Conservation (phyloP, 768 basidiomycete genomes). For the Lactarius hengduanensis region DNA sequence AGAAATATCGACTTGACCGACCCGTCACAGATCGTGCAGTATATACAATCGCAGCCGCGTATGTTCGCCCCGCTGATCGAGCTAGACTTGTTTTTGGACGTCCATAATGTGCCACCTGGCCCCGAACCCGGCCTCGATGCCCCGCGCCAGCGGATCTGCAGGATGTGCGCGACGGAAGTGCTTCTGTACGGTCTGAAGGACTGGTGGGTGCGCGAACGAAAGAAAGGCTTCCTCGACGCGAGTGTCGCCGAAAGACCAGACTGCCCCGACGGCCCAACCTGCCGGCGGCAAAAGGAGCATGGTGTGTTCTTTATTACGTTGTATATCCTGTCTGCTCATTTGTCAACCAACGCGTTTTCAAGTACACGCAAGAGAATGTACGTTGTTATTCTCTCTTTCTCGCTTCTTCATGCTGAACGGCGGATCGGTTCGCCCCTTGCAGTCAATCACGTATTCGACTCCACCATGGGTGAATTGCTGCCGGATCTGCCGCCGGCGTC, state of each 20-base stretch:
- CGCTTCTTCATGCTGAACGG: conserved; percentile 2
- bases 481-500: not conserved
- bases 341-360: not conserved
- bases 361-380: conserved; percentile 80
- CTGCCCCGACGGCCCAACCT: conserved; percentile 61
- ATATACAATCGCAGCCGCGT: conserved; percentile 58
- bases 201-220: conserved; percentile 82
- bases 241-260: conserved; percentile 59
- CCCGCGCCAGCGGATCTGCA: conserved; percentile 62
- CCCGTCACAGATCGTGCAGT: conserved; percentile 52
- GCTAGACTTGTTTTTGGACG: conserved; percentile 65
- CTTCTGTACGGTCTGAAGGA: conserved; percentile 72
- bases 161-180: conserved; percentile 72
- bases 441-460: conserved; percentile 39
- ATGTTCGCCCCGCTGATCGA: conserved; percentile 69
- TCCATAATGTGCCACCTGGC: conserved; percentile 57
- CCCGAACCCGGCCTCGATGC: conserved; percentile 55
- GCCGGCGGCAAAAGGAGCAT: conserved; percentile 61
- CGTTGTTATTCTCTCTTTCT: conserved; percentile 31
- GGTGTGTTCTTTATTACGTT: conserved; percentile 43
- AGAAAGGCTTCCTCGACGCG: conserved; percentile 62
- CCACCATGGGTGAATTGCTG: conserved; percentile 8
- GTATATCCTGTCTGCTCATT: not conserved
- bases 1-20: not conserved
- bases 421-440: not conserved